Conservation (phyloP, 805 yeast species). For the Kazachstania psychrophila region DNA sequence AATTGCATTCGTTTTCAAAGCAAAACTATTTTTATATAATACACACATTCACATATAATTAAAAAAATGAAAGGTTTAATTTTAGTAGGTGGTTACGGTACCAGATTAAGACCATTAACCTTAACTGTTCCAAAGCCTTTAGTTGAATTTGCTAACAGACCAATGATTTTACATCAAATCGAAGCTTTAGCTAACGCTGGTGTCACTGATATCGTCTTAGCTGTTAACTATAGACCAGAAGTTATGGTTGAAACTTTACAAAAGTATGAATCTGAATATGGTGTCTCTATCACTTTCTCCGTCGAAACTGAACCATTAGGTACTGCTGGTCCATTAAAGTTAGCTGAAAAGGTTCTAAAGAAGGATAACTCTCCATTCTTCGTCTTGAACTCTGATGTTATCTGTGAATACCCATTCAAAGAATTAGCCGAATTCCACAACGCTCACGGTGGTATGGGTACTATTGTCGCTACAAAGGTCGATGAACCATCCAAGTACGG, state of each 20-base stretch:
- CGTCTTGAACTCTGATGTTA: slow-evolving; percentile 95
- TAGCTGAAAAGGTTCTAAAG: slow-evolving; percentile 87
- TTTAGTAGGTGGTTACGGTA: slow-evolving; percentile 99
- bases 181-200: slow-evolving; percentile 98
- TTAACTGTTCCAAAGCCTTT: slow-evolving; percentile 91
- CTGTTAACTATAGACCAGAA: slow-evolving; percentile 99
- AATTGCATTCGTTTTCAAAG: too few relatives aligned
- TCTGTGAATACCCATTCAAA: slow-evolving; percentile 95
- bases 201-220: slow-evolving; percentile 95
- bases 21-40: background rate
- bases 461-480: slow-evolving; percentile 98
- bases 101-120: slow-evolving; percentile 98
- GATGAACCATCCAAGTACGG: slow-evolving; percentile 99
- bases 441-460: slow-evolving; percentile 95
- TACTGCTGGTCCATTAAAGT: slow-evolving; percentile 97
- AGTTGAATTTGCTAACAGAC: slow-evolving; percentile 97
- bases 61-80: slow-evolving; percentile 85
- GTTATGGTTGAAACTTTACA: slow-evolving; percentile 94
- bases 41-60: slow-evolving; percentile 1
- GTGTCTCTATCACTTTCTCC: slow-evolving; percentile 90
- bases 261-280: slow-evolving; percentile 90
- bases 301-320: slow-evolving; percentile 99
- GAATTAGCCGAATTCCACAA: slow-evolving; percentile 90
- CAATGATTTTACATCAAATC: slow-evolving; percentile 97
- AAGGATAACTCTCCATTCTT: slow-evolving; percentile 96